Evolutionary conservation across 306 rosid genomes (phyloP), one percentile per base, ranked within the genome.

Genomic region (Castanopsis chinensis): DNA sequence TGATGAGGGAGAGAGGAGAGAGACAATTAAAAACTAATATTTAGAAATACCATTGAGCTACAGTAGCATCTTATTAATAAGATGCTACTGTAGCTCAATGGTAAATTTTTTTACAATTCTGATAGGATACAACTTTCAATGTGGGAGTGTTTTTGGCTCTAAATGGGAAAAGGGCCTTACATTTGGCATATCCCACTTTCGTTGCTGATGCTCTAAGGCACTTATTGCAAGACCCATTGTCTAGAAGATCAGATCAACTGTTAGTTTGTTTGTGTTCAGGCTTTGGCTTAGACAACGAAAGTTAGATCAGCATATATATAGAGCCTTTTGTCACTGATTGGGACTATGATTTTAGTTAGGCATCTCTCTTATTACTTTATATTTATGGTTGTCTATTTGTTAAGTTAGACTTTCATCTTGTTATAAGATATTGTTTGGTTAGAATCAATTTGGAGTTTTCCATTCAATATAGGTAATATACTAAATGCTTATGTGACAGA

Each of bases 201-300:
- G n/a, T n/a, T n/a, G n/a, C n/a, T n/a, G n/a, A n/a, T n/a, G n/a
- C n/a, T n/a, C n/a, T n/a, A 54, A 76, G 88, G 79, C 85, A 81
- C 86, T 83, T 72, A 75, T 81, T 75, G 77, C 90, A 88, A 88
- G 85, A 74, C 82, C 53, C 82, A 78, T 80, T 76, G 27, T 85
- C 85, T 84, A 87, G 89, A 86, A 84, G 96, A 77, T 69, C 90
- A 75, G 89, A 82, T 49, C 85, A 87, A 81, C 78, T 81, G 53
- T 69, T 85, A 89, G 92, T 86, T 78, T 84, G 78, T 69, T 81
- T 74, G 71, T 81, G 55, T 64, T 83, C 63, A 80, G 52, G 77
- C 55, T 70, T 78, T 73, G 70, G 84, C 77, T 51, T 86, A 87
- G 89, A 78, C 80, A 82, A 64, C 74, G 21, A 80, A 84, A 83